Conservation (phyloP, 2,329 filamentous ascomycete genomes). For the Paecilomyces variotii region DNA sequence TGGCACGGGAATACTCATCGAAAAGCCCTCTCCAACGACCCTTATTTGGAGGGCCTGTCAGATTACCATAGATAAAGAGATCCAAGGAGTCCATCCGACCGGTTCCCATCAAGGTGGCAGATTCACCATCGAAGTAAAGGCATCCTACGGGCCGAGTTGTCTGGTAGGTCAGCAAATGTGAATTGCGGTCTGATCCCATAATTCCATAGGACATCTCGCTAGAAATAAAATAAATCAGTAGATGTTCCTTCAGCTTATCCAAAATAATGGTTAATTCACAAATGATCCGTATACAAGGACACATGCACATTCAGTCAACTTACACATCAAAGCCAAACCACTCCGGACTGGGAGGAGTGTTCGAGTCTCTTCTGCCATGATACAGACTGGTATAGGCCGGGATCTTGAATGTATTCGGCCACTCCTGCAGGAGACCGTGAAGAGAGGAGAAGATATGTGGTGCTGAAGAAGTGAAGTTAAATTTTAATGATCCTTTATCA, state of each 20-base stretch:
- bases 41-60: conserved; percentile 25
- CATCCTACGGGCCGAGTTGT: conserved; percentile 35
- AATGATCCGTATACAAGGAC: not conserved
- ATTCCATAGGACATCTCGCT: conserved; percentile 47
- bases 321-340: conserved; percentile 45
- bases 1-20: conserved; percentile 43
- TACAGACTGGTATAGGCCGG: conserved; percentile 42
- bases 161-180: conserved; percentile 43
- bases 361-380: conserved; percentile 39
- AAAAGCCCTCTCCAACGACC: conserved; percentile 27
- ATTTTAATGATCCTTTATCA: not conserved
- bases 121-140: conserved; percentile 46
- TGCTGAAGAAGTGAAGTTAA: conserved; percentile 41
- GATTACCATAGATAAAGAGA: conserved; percentile 43
- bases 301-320: not conserved
- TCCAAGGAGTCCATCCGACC: conserved; percentile 44
- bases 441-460: conserved; percentile 44
- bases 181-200: conserved; percentile 38
- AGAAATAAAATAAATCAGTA: not conserved
- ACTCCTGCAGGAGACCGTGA: conserved; percentile 42
- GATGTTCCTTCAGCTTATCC: not conserved
- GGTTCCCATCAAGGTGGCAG: conserved; percentile 40
- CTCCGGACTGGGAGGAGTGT: conserved; percentile 41
- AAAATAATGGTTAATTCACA: not conserved
- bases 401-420: conserved; percentile 44